Percentiles rank a stretch among this genome's conserved stretches.
These are phyloP conservation scores for Coriaria nepalensis DNA, from an alignment of 306 rosid species.

Conservation along the genomic window DNA sequence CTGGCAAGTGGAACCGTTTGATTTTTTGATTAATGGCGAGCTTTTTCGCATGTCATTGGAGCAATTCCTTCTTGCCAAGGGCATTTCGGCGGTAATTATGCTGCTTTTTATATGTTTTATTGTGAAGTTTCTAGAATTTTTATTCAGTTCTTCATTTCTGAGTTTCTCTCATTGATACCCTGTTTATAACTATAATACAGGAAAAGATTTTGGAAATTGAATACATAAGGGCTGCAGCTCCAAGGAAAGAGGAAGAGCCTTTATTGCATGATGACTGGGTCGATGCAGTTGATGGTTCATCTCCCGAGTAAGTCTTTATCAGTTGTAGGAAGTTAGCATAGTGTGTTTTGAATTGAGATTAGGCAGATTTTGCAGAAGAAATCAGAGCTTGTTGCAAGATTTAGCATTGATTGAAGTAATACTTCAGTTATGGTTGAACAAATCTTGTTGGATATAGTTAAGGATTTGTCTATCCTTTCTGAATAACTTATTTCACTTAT, in stretches of 20 bases:
- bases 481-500: no score
- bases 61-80: conserved; percentile 71
- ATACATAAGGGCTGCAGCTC: conserved; percentile 59
- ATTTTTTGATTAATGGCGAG: conserved; percentile 79
- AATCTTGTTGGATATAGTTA: no score
- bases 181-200: conserved; percentile 21
- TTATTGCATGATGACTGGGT: conserved; percentile 91
- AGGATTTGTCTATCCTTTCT: no score
- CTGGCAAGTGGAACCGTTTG: conserved; percentile 58
- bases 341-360: not conserved
- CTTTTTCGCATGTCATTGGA: conserved; percentile 76
- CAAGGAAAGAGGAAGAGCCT: conserved; percentile 78
- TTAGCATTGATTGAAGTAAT: no score
- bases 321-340: not conserved
- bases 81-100: conserved; percentile 58
- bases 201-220: conserved; percentile 75
- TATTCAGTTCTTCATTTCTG: not conserved
- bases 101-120: not conserved
- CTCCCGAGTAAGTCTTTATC: conserved; percentile 45
- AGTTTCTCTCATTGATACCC: conserved; percentile 3
- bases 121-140: not conserved
- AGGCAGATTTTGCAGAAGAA: no score
- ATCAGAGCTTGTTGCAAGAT: no score
- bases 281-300: conserved; percentile 84
- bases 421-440: no score